Percentiles rank a stretch among this genome's conserved stretches.
These are phyloP conservation scores for Lyophyllum decastes DNA, from an alignment of 768 basidiomycete species.

Conservation along the genomic window DNA sequence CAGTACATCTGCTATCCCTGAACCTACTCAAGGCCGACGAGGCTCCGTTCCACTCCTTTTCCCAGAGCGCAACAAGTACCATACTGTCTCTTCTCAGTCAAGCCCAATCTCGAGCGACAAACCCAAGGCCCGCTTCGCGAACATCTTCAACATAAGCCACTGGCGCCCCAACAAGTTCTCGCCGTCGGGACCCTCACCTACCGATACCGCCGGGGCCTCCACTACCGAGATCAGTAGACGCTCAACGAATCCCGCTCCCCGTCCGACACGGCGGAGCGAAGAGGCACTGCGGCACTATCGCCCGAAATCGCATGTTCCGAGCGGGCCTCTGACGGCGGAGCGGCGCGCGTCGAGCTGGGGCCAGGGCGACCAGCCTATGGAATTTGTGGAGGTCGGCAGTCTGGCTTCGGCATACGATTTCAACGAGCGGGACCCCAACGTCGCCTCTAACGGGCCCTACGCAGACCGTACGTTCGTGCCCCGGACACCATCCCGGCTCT, in stretches of 20 bases:
- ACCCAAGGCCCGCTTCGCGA: constrained; percentile 28
- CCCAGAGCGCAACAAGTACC: constrained; percentile 12
- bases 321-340: constrained; percentile 38
- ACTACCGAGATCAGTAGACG: neutral
- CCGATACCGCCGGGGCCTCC: neutral
- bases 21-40: constrained; percentile 3
- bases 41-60: constrained; percentile 16
- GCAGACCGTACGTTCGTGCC: constrained; percentile 15
- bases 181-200: constrained; percentile 1
- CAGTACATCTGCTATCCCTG: constrained; percentile 18
- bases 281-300: constrained; percentile 39
- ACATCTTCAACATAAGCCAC: constrained; percentile 23
- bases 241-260: neutral
- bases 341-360: constrained; percentile 71
- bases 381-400: constrained; percentile 33
- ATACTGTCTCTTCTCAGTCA: constrained; percentile 11
- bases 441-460: constrained; percentile 14
- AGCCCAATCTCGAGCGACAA: constrained; percentile 19
- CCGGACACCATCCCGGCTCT: constrained; percentile 17
- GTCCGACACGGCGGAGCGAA: constrained; percentile 41
- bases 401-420: constrained; percentile 39
- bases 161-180: constrained; percentile 31
- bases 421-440: constrained; percentile 42
- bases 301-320: constrained; percentile 14
- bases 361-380: constrained; percentile 40